Evolutionary conservation across 2,329 filamentous ascomycete genomes (phyloP), one percentile per base, ranked within the genome.

Genomic region (Passalora sequoiae): DNA sequence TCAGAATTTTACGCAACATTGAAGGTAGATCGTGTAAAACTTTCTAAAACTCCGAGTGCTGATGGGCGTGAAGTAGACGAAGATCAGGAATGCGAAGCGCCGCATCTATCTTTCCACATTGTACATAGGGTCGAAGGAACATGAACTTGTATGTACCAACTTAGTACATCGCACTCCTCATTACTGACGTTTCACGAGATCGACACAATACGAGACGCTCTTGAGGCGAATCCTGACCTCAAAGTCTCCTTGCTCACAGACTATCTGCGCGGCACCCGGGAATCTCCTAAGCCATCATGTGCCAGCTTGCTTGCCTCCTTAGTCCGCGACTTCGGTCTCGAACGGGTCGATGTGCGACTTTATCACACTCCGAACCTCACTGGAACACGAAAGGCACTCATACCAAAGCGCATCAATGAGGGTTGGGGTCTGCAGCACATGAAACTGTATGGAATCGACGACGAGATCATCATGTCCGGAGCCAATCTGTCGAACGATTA

Each of bases 391-490:
- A 97, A 97, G 68, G 81, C 82, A 58, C 73, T 86, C 54, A 79
- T 97, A 2, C 92, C 92, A 0, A 86, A 80, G 61, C 77, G 92
- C 15, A 91, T 98, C 63, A 98, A 98, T 56, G 92, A 98, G 68
- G 92, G 92, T 13, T 98, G 92, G 92, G 92, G 92, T 1, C 69
- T 98, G 49, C 92, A 98, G 63, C 92, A 98, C 62, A 98, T 98
- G 91, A 98, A 98, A 74, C 73, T 98, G 0, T 98, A 98, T 57
- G 92, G 92, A 0, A 72, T 95, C 16, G 92, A 98, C 58, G 89
- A 98, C 60, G 89, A 95, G 65, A 84, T 98, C 45, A 91, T 98
- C 53, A 79, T 98, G 58, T 94, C 89, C 6, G 89, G 89, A 79
- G 92, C 92, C 12, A 98, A 98, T 56, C 70, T 98, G 5, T 95